These are phyloP conservation scores for Trichoderma orchidacearum DNA, from an alignment of 495 filamentous ascomycete species.

Conservation along the genomic window DNA sequence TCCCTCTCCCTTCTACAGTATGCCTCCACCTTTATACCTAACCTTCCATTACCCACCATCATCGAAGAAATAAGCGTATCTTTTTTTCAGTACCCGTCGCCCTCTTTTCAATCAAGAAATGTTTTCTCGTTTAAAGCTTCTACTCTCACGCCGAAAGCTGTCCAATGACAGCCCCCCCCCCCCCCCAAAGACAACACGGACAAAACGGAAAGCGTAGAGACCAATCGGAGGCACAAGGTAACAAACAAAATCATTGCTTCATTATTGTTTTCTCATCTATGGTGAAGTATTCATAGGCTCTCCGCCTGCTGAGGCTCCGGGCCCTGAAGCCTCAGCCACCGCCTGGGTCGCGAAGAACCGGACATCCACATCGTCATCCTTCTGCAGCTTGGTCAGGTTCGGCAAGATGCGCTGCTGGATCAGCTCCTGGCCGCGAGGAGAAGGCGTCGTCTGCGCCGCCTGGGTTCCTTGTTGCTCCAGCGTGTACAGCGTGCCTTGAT, in stretches of 20 bases:
- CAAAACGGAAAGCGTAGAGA: neutral
- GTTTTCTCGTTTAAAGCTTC: too few relatives aligned
- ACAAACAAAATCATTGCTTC: conserved; percentile 8
- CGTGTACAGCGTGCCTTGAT: conserved; percentile 69
- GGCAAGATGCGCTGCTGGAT: conserved; percentile 81
- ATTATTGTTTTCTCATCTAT: conserved; percentile 26
- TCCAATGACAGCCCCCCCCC: neutral
- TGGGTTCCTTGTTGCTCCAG: conserved; percentile 64
- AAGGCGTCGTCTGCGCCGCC: conserved; percentile 31
- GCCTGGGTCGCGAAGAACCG: conserved; percentile 73
- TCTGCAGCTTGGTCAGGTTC: conserved; percentile 84
- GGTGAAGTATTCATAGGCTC: conserved; percentile 48
- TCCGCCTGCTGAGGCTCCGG: conserved; percentile 21
- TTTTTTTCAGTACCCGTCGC: neutral
- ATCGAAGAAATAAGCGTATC: too few relatives aligned
- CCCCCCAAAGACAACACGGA: neutral
- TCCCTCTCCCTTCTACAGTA: neutral
- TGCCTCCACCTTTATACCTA: neutral
- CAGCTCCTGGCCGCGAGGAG: conserved; percentile 62
- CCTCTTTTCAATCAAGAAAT: too few relatives aligned
- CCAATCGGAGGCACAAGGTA: neutral
- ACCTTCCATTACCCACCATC: neutral
- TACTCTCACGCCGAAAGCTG: neutral
- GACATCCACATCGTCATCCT: conserved; percentile 95
- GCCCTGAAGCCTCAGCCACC: conserved; percentile 19